A percentile compares a stretch with the other conserved stretches of the same genome.
phyloP scores from a whole-genome alignment of 805 yeast species.

The Nakazawaea ambrosiae region DNA sequence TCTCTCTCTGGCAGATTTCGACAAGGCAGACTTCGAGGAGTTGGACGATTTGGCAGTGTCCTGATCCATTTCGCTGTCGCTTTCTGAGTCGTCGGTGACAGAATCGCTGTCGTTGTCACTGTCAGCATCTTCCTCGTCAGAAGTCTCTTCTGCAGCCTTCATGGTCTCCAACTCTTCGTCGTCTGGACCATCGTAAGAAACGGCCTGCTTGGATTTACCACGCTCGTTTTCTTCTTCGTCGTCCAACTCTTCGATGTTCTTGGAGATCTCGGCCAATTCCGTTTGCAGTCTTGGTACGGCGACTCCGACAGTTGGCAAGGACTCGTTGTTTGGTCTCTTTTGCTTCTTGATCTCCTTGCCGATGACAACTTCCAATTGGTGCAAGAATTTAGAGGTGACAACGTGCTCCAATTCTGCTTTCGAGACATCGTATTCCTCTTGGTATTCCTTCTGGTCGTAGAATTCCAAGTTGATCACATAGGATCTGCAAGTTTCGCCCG shows the following conservation, averaged over 20 bases:
- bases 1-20: conserved; percentile 70
- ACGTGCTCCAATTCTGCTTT: conserved; percentile 71
- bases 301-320: conserved; percentile 59
- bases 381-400: conserved; percentile 58
- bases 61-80: conserved; percentile 31
- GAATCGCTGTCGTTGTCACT: conserved; percentile 29
- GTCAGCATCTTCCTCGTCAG: conserved; percentile 52
- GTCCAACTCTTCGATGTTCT: conserved; percentile 39
- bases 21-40: conserved; percentile 11
- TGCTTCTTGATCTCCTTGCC: conserved; percentile 79
- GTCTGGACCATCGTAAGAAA: conserved; percentile 91
- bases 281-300: conserved; percentile 57
- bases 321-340: conserved; percentile 42
- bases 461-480: conserved; percentile 72
- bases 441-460: conserved; percentile 71
- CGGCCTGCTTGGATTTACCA: conserved; percentile 72
- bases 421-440: conserved; percentile 81
- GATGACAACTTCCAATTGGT: conserved; percentile 64
- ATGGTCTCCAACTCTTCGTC: conserved; percentile 90
- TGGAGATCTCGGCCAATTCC: conserved; percentile 25
- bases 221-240: conserved; percentile 58
- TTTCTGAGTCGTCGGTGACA: conserved; percentile 35
- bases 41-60: too few species aligned
- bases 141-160: conserved; percentile 75
- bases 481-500: conserved; percentile 50